Evolutionary conservation across 768 basidiomycete genomes (phyloP).

Genomic region (Rhizopogon rudus): DNA sequence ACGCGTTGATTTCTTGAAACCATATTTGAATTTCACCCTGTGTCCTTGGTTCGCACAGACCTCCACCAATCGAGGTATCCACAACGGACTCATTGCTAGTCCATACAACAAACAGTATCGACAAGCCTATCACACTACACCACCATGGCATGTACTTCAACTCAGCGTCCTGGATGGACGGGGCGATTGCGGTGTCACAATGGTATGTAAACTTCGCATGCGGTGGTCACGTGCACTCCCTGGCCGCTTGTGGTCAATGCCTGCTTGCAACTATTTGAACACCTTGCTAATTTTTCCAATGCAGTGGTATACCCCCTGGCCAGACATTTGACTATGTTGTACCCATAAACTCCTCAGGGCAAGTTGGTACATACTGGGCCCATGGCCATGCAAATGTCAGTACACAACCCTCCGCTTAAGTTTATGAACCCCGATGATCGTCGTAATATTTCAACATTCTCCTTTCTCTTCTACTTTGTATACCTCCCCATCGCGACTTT

Average conservation of each 20-base stretch:
- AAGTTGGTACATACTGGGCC: constrained; percentile 81
- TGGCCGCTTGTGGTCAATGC: not conserved
- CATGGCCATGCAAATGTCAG: constrained; percentile 60
- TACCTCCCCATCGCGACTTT: not conserved
- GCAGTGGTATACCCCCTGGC: constrained; percentile 74
- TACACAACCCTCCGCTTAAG: not conserved
- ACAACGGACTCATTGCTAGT: constrained; percentile 70
- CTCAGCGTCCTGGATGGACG: constrained; percentile 82
- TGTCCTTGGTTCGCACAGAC: constrained; percentile 37
- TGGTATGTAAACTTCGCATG: constrained; percentile 45
- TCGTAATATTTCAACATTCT: not conserved
- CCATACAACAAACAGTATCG: constrained; percentile 72
- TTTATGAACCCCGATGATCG: not conserved
- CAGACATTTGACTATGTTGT: constrained; percentile 70
- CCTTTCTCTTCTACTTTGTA: not conserved
- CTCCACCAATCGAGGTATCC: constrained; percentile 74
- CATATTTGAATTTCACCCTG: not conserved
- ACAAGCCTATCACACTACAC: constrained; percentile 67
- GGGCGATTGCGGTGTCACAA: constrained; percentile 76
- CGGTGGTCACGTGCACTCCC: not conserved
- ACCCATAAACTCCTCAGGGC: constrained; percentile 59
- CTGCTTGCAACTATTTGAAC: not conserved
- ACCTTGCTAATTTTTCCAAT: not conserved
- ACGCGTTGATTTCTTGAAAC: not conserved
- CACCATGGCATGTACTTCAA: constrained; percentile 98